These are phyloP conservation scores for Pisolithus tinctorius DNA, from an alignment of 768 basidiomycete species.

Conservation along the genomic window DNA sequence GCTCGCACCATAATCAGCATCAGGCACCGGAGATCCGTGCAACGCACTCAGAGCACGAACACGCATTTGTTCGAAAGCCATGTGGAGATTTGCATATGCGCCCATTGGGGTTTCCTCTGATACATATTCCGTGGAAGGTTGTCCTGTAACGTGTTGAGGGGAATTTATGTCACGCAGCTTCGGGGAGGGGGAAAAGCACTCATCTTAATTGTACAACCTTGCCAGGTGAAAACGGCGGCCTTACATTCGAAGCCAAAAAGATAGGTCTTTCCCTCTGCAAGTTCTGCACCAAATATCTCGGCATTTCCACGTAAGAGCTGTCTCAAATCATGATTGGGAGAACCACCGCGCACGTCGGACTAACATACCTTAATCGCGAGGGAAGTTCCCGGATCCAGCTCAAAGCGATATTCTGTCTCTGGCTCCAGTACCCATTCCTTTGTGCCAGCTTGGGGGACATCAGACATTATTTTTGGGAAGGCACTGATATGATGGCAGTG, in stretches of 20 bases:
- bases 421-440: slow-evolving; percentile 67
- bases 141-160: slow-evolving; percentile 69
- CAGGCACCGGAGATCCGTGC: slow-evolving; percentile 50
- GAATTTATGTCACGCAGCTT: slow-evolving; percentile 2
- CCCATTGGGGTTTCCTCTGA: slow-evolving; percentile 89
- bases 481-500: not conserved
- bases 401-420: slow-evolving; percentile 86
- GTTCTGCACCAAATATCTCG: slow-evolving; percentile 85
- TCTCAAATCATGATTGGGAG: not conserved
- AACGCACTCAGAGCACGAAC: slow-evolving; percentile 69
- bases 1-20: slow-evolving; percentile 37
- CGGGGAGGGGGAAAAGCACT: slow-evolving; percentile 34
- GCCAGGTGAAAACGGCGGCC: slow-evolving; percentile 86
- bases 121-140: slow-evolving; percentile 83
- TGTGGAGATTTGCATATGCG: slow-evolving; percentile 79
- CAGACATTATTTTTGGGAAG: slow-evolving; percentile 3
- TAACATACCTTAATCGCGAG: slow-evolving; percentile 71
- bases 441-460: slow-evolving; percentile 13
- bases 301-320: slow-evolving; percentile 76
- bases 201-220: slow-evolving; percentile 89
- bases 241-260: slow-evolving; percentile 83
- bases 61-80: slow-evolving; percentile 89
- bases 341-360: not conserved
- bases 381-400: slow-evolving; percentile 70
- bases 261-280: slow-evolving; percentile 72